A percentile compares a stretch with the other conserved stretches of the same genome.
Evolutionary conservation across 2,329 filamentous ascomycete species (phyloP).

Genomic region (Fusarium marasasianum): DNA sequence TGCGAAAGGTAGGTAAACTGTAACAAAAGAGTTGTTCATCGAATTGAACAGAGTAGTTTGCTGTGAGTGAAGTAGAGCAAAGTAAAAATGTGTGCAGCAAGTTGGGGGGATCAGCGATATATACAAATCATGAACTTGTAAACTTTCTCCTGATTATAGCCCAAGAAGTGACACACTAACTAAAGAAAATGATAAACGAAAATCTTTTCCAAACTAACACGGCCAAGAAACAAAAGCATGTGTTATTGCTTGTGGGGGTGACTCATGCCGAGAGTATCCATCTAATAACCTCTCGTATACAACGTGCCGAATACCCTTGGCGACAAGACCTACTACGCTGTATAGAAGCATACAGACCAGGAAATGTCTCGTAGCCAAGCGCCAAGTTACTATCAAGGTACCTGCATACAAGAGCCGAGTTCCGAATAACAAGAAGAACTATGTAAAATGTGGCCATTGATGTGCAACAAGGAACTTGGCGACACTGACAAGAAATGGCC

Average conservation of each 20-base stretch:
- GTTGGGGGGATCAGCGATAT: neutral
- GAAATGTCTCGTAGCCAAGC: neutral
- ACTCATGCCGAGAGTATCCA: neutral
- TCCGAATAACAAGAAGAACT: neutral
- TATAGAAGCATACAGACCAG: too few relatives aligned
- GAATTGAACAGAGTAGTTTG: neutral
- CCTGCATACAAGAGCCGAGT: neutral
- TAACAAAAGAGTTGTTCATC: neutral
- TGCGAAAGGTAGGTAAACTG: neutral
- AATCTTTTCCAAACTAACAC: neutral
- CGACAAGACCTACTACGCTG: neutral
- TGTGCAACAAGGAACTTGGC: neutral
- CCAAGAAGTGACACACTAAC: neutral
- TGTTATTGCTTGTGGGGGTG: neutral
- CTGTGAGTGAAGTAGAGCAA: neutral
- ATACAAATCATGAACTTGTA: neutral
- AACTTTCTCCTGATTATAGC: neutral
- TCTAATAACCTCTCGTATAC: neutral
- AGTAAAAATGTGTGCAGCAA: neutral
- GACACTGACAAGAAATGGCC: neutral
- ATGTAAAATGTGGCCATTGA: neutral
- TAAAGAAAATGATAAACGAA: neutral
- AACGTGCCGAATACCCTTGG: neutral
- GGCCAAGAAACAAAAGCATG: neutral
- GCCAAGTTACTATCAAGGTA: neutral